phyloP scores from a whole-genome alignment of 2,329 filamentous ascomycete species.

The Bipolaris sorokiniana region DNA sequence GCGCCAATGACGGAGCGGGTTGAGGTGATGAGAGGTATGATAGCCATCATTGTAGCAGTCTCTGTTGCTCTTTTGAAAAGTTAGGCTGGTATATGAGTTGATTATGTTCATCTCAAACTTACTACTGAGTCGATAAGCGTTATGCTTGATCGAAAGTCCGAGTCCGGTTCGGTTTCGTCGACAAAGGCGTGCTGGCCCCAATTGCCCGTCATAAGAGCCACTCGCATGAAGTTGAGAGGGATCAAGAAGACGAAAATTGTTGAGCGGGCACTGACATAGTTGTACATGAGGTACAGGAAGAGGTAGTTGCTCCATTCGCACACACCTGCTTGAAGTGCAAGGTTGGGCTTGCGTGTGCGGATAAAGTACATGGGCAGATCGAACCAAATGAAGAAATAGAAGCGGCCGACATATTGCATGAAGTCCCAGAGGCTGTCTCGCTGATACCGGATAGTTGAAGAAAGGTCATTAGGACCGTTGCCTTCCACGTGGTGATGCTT shows the following conservation, averaged over 20 bases:
- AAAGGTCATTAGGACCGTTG: slow-evolving; percentile 78
- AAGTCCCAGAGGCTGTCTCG: slow-evolving; percentile 72
- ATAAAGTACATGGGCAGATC: slow-evolving; percentile 78
- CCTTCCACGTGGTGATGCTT: slow-evolving; percentile 86
- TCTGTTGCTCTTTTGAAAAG: slow-evolving; percentile 69
- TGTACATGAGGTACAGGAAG: slow-evolving; percentile 59
- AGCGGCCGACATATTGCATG: slow-evolving; percentile 73
- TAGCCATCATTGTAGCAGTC: slow-evolving; percentile 85
- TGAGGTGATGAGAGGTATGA: slow-evolving; percentile 80
- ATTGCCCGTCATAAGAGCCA: slow-evolving; percentile 81
- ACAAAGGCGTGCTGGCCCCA: slow-evolving; percentile 87
- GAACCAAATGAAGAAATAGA: slow-evolving; percentile 75
- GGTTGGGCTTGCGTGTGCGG: slow-evolving; percentile 62
- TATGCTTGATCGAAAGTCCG: slow-evolving; percentile 79
- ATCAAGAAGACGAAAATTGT: slow-evolving; percentile 70
- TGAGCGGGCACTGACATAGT: slow-evolving; percentile 57
- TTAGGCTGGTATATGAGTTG: slow-evolving; percentile 1
- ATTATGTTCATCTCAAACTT: slow-evolving; percentile 45
- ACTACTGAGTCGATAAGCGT: slow-evolving; percentile 80
- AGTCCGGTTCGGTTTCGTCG: slow-evolving; percentile 74
- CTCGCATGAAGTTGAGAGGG: slow-evolving; percentile 68
- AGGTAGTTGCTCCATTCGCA: slow-evolving; percentile 65
- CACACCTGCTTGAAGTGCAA: slow-evolving; percentile 62
- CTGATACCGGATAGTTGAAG: slow-evolving; percentile 77
- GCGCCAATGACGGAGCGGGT: slow-evolving; percentile 79